Evolutionary conservation across 2,329 filamentous ascomycete genomes (phyloP), one percentile per base, ranked within the genome.

Genomic region (Aspergillus ochraceoroseus): DNA sequence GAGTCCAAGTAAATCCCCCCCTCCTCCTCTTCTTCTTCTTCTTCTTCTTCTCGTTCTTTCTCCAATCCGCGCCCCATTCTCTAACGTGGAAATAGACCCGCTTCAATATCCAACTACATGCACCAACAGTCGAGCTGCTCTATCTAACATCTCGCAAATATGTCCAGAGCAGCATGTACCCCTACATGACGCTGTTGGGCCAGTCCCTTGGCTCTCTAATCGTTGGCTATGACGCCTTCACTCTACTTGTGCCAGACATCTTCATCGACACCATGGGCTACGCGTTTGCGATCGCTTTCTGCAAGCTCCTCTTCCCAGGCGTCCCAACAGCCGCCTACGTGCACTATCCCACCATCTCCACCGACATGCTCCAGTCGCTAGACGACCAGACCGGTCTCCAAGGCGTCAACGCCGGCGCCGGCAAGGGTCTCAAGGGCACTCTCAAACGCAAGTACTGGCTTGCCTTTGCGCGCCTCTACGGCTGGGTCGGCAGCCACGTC

Each of bases 231-330:
- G 90, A 98, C 58, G 90, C 90, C 7, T 92, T 98, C 62, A 83
- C 79, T n/a, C 77, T 95, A 2, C 74, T 96, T 2, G 85, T 90
- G 0, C 92, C 92, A 0, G 92, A 98, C 62, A 77, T 96, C 37
- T 95, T 96, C 62, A 75, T 98, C 54, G 92, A 98, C 60, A 98
- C 92, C 2, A 95, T 98, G 89, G 92, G 92, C 47, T 98, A 95
- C 58, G 88, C 90, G 17, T 98, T 96, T 61, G 78, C 85, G 0
- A 76, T 95, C 7, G 87, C 86, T 6, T 73, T 95, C 2, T 85
- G 76, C 64, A 92, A 88, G 59, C 76, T 85, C 48, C 72, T 96
- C 15, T 96, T 96, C 59, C 83, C 77, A 0, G 65, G 70, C 23
- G 77, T 95, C 1, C 86, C 90, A 0, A 95, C 88, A 0, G 88